Evolutionary conservation across 2,329 filamentous ascomycete species (phyloP), one percentile per base, ranked within the genome.

Genomic region (Fusarium coicis): DNA sequence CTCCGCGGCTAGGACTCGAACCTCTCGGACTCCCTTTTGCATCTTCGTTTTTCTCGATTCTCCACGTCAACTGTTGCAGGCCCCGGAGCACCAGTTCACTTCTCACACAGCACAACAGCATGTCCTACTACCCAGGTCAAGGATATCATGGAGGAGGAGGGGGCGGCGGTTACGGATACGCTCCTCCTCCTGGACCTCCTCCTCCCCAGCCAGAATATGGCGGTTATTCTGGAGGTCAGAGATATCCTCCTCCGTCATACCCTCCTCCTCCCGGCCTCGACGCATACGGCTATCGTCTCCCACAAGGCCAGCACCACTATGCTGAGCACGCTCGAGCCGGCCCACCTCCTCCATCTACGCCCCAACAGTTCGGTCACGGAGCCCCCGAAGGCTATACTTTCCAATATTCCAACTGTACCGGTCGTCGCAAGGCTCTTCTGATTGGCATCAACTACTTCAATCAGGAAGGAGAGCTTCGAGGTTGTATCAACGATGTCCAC

Each of bases 391-490:
- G 87, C 70, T 94, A 94, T 80, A 90, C 87, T 11, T 94, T 93
- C 84, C 91, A 93, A 82, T 94, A 93, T 84, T 93, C 91, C 63
- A 90, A 91, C 79, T 95, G 93, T 80, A 91, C 90, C 11, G 93
- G 93, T 58, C 88, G 87, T 73, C 87, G 92, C 77, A 94, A 93
- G 84, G 93, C 93, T 12, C 84, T 95, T 63, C 84, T 95, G 63
- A 93, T 95, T 71, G 93, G 93, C 58, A 93, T 95, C 86, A 95
- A 95, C 85, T 95, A 95, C 84, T 92, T 94, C 76, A 90, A 90
- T 58, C 91, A 93, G 79, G 83, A 90, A 28, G 92, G 89, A 54
- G 91, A 93, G 85, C 87, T 95, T 59, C 86, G 90, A 67, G 93
- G 93, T 47, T 95, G 93, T 82, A 93, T 95, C 87, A 95, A 95